These are phyloP conservation scores for Plenodomus tracheiphilus DNA, from an alignment of 2,329 filamentous ascomycete species.

Conservation along the genomic window DNA sequence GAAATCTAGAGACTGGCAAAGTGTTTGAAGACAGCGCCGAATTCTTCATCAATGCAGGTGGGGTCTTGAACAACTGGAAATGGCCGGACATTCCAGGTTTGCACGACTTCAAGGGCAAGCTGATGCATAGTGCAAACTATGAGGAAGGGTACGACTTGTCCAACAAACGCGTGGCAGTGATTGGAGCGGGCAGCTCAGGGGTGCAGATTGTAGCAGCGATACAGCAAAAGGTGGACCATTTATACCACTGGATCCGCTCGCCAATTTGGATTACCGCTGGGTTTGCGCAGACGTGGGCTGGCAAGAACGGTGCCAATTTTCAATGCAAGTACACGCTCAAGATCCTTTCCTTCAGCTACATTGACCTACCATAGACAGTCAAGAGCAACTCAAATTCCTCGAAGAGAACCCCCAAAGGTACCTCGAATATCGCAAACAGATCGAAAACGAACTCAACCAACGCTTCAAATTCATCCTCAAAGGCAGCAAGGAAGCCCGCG, in stretches of 20 bases:
- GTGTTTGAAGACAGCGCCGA: constrained; percentile 23
- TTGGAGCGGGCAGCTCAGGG: constrained; percentile 47
- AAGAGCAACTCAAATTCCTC: constrained; percentile 47
- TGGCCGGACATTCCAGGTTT: constrained; percentile 49
- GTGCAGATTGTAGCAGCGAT: constrained; percentile 51
- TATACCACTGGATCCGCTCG: constrained; percentile 50
- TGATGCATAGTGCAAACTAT: constrained; percentile 50
- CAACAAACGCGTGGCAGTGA: constrained; percentile 49
- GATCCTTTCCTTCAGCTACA: background rate
- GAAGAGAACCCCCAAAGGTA: constrained; percentile 49
- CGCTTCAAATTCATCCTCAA: constrained; percentile 59
- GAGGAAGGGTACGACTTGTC: constrained; percentile 43
- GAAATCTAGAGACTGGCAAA: constrained; percentile 16
- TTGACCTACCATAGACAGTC: constrained; percentile 34
- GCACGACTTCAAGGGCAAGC: constrained; percentile 46
- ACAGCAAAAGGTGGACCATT: constrained; percentile 41
- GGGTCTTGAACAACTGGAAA: constrained; percentile 41
- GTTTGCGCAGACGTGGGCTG: constrained; percentile 53
- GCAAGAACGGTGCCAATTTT: constrained; percentile 53
- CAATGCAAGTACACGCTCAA: constrained; percentile 35
- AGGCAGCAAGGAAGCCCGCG: constrained; percentile 50
- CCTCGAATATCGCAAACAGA: constrained; percentile 52
- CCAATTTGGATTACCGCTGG: constrained; percentile 55
- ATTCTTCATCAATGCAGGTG: constrained; percentile 28
- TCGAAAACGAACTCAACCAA: constrained; percentile 56